A percentile compares a stretch with the other conserved stretches of the same genome.
Conservation (phyloP, 2,329 filamentous ascomycete species). For the Scortechinia acanthostroma region DNA sequence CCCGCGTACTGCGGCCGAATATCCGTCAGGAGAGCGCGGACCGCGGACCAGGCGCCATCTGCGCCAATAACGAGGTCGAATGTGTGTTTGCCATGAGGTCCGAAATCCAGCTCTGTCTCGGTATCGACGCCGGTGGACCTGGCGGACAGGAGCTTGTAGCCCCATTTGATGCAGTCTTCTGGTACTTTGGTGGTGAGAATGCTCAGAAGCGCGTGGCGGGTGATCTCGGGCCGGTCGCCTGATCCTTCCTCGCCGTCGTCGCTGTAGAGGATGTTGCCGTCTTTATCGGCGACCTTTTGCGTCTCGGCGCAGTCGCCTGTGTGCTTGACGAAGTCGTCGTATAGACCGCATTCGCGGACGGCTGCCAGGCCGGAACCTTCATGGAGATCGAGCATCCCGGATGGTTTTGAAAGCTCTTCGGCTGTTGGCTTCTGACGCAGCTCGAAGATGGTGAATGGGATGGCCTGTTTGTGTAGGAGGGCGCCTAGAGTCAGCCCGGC, state of each 20-base stretch:
- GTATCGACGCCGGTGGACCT: slow-evolving; percentile 8
- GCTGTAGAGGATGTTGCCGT: slow-evolving; percentile 11
- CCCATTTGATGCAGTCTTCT: slow-evolving; percentile 25
- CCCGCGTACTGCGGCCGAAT: slow-evolving; percentile 26
- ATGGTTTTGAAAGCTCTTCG: slow-evolving; percentile 13
- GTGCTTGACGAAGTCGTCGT: slow-evolving; percentile 29
- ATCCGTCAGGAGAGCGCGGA: slow-evolving; percentile 23
- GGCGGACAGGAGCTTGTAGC: slow-evolving; percentile 20
- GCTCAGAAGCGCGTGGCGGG: slow-evolving; percentile 20
- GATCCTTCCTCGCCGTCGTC: slow-evolving; percentile 11
- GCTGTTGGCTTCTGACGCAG: slow-evolving; percentile 16
- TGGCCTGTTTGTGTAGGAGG: slow-evolving; percentile 26
- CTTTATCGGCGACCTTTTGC: slow-evolving; percentile 19
- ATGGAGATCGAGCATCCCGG: slow-evolving; percentile 41
- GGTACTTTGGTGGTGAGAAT: slow-evolving; percentile 21
- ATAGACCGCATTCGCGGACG: slow-evolving; percentile 32
- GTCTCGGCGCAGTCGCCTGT: slow-evolving; percentile 31
- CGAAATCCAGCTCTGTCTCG: slow-evolving; percentile 12
- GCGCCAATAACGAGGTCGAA: slow-evolving; percentile 29
- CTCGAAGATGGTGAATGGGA: slow-evolving; percentile 25
- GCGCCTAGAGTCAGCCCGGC: slow-evolving; percentile 34
- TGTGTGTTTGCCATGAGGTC: slow-evolving; percentile 7
- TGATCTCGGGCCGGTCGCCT: slow-evolving; percentile 25
- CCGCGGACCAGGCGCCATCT: slow-evolving; percentile 28
- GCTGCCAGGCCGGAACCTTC: slow-evolving; percentile 31